A percentile compares a stretch with the other conserved stretches of the same genome.
Conservation (phyloP, 768 basidiomycete species). For the Kockovaella imperatae region DNA sequence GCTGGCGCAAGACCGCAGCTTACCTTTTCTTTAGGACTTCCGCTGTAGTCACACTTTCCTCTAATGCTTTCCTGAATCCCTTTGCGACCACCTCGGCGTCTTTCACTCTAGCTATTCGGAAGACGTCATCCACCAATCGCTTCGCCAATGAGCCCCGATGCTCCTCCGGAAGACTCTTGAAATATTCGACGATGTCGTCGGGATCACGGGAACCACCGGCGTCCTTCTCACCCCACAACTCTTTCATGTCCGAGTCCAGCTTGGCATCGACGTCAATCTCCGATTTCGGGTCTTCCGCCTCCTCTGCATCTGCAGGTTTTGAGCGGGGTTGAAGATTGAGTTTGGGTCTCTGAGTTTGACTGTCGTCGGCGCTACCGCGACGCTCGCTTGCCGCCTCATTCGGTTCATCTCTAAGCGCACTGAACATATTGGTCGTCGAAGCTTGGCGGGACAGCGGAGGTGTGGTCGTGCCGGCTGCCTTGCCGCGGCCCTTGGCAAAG, state of each 20-base stretch:
- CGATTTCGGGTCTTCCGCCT: conserved; percentile 49
- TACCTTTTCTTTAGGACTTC: conserved; percentile 61
- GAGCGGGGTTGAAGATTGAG: conserved; percentile 71
- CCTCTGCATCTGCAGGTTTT: conserved; percentile 51
- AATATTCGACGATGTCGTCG: conserved; percentile 81
- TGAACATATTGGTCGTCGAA: conserved; percentile 75
- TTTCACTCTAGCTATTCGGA: conserved; percentile 67
- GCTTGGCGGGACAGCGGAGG: conserved; percentile 67
- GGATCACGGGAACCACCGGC: conserved; percentile 52
- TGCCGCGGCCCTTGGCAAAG: conserved; percentile 51
- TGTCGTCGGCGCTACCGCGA: conserved; percentile 32
- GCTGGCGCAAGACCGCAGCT: conserved; percentile 2
- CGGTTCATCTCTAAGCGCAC: conserved; percentile 52
- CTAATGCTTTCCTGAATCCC: conserved; percentile 59
- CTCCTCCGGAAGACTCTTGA: conserved; percentile 60
- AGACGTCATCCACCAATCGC: conserved; percentile 62
- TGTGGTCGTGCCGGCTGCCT: conserved; percentile 56
- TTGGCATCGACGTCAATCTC: conserved; percentile 50
- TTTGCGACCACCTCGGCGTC: conserved; percentile 71
- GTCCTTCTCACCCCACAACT: conserved; percentile 61
- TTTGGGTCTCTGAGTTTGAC: conserved; percentile 61
- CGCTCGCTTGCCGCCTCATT: conserved; percentile 21
- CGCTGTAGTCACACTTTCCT: conserved; percentile 56
- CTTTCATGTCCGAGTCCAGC: conserved; percentile 72
- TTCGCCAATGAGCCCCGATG: conserved; percentile 64